Percentiles rank a stretch among this genome's conserved stretches.
phyloP scores from a whole-genome alignment of 371 early-diverging fungal genomes.

The Mortierella sp. region DNA sequence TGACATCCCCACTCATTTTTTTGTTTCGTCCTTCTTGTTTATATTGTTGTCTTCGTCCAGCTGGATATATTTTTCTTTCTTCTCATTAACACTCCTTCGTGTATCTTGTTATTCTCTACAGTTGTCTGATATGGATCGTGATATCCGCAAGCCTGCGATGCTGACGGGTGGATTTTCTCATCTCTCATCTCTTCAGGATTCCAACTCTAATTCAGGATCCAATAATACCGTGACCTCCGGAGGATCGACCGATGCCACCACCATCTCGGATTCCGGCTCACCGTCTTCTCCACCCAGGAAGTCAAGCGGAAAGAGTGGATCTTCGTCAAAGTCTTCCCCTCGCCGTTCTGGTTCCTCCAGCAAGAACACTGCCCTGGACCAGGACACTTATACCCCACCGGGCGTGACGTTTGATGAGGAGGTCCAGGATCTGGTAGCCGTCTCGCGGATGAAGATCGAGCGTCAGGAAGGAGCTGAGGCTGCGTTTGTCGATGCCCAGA shows the following conservation, averaged over 20 bases:
- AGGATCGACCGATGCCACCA: conserved; percentile 31
- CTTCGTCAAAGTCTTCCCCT: background rate
- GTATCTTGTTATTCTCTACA: conserved; percentile 58
- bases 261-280: conserved; percentile 25
- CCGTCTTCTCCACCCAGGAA: conserved; percentile 2
- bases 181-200: conserved; percentile 28
- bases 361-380: conserved; percentile 20
- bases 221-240: conserved; percentile 32
- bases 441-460: conserved; percentile 36
- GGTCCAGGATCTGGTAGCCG: conserved; percentile 40
- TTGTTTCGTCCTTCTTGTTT: background rate
- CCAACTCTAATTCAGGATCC: conserved; percentile 47
- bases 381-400: conserved; percentile 27
- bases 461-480: conserved; percentile 14
- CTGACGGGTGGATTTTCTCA: conserved; percentile 36
- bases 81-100: background rate
- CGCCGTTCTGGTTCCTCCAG: conserved; percentile 11
- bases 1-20: background rate
- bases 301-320: background rate
- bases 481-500: background rate
- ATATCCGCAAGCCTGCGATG: conserved; percentile 67
- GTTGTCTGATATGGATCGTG: conserved; percentile 69
- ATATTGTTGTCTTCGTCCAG: background rate
- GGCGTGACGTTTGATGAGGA: conserved; percentile 46
- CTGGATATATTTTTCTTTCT: background rate